phyloP scores from a whole-genome alignment of 2,329 filamentous ascomycete genomes.

The Colletotrichum liaoningense region DNA sequence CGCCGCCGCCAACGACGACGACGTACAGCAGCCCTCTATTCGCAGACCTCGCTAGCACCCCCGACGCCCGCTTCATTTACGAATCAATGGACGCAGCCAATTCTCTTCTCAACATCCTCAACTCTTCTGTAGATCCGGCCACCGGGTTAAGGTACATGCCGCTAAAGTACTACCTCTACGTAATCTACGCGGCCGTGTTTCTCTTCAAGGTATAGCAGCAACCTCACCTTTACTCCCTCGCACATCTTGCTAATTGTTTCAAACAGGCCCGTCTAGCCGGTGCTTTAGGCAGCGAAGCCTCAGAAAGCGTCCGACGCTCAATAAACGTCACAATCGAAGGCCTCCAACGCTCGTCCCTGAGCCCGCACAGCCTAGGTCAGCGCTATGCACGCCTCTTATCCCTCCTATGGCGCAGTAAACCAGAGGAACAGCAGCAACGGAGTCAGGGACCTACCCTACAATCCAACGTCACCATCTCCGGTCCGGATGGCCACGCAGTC shows the following conservation, averaged over 20 bases:
- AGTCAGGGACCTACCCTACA: constrained; percentile 33
- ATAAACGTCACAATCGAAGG: constrained; percentile 69
- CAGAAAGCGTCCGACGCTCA: constrained; percentile 66
- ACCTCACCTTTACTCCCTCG: no score
- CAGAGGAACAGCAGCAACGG: constrained; percentile 37
- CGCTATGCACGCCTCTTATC: constrained; percentile 71
- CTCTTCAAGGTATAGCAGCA: constrained; percentile 65
- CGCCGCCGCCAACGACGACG: not conserved
- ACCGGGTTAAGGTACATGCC: constrained; percentile 73
- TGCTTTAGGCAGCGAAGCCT: constrained; percentile 65
- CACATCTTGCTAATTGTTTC: not conserved
- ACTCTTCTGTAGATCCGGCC: constrained; percentile 68
- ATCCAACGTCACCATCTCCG: not conserved
- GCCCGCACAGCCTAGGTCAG: constrained; percentile 69
- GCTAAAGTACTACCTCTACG: constrained; percentile 70
- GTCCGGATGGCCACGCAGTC: not conserved
- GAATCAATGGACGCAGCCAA: constrained; percentile 74
- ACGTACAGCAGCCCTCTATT: constrained; percentile 44
- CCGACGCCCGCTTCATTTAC: constrained; percentile 75
- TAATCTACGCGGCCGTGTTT: constrained; percentile 73
- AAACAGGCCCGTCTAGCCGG: constrained; percentile 66
- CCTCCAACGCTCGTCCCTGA: constrained; percentile 68
- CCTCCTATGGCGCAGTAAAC: constrained; percentile 65
- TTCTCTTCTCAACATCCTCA: constrained; percentile 69
- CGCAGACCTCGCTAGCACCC: constrained; percentile 67